These are phyloP conservation scores for Cladobotryum protrusum DNA, from an alignment of 2,329 filamentous ascomycete genomes.

Conservation along the genomic window DNA sequence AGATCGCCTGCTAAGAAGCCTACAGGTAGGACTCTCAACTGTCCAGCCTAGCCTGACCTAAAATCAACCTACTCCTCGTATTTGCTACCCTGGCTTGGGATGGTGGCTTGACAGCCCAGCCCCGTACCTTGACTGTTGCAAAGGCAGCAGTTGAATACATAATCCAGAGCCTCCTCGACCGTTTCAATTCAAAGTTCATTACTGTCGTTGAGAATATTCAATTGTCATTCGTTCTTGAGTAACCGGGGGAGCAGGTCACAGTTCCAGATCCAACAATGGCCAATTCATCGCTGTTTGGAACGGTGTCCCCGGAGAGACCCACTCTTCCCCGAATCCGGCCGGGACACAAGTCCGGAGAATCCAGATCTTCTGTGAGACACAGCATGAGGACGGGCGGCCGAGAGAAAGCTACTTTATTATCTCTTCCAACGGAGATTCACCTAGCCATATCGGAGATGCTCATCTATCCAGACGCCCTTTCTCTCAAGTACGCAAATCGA, in stretches of 20 bases:
- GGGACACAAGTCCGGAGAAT: too few species aligned
- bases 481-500: conserved; percentile 59
- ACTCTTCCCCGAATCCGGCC: not conserved
- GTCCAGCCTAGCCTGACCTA: not conserved
- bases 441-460: conserved; percentile 54
- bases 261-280: not conserved
- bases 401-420: conserved; percentile 28
- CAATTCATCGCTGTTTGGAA: not conserved
- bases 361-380: too few species aligned
- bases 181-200: too few species aligned
- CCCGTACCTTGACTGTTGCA: not conserved
- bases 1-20: not conserved
- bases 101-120: not conserved
- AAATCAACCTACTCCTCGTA: not conserved
- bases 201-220: too few species aligned
- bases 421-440: conserved; percentile 62
- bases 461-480: conserved; percentile 64
- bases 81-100: not conserved
- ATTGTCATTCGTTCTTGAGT: too few species aligned
- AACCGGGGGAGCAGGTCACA: too few species aligned
- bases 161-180: conserved; percentile 4
- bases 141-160: conserved; percentile 24
- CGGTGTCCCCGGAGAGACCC: not conserved
- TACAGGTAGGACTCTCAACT: not conserved
- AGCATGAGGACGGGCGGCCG: not conserved